Conservation (phyloP, 495 filamentous ascomycete species). For the Tuber borchii region DNA sequence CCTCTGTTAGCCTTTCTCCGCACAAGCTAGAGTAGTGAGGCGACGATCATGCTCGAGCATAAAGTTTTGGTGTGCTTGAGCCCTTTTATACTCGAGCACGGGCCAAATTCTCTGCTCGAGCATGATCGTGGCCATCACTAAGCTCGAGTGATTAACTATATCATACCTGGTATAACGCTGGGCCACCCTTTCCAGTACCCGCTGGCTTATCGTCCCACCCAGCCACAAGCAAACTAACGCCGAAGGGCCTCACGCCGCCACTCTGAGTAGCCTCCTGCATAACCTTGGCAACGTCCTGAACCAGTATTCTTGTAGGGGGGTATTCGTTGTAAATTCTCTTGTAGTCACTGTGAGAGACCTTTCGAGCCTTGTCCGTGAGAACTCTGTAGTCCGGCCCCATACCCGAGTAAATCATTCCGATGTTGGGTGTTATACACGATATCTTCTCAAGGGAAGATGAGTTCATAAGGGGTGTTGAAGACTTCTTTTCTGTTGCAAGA, state of each 20-base stretch:
- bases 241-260: slow-evolving; percentile 95
- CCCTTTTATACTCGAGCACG: too few species aligned
- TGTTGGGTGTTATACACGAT: slow-evolving; percentile 94
- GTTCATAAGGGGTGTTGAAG: slow-evolving; percentile 92
- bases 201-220: slow-evolving; percentile 99
- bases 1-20: slow-evolving; percentile 6
- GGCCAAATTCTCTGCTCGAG: too few species aligned
- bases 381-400: slow-evolving; percentile 99
- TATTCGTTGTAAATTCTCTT: slow-evolving; percentile 99
- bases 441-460: slow-evolving; percentile 93
- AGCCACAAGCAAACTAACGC: slow-evolving; percentile 87
- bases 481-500: slow-evolving; percentile 98
- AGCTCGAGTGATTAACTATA: not conserved
- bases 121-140: too few species aligned
- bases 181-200: slow-evolving; percentile 89
- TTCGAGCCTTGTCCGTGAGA: slow-evolving; percentile 92
- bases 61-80: too few species aligned
- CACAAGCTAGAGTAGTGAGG: too few species aligned
- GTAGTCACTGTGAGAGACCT: slow-evolving; percentile 98
- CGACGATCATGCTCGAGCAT: too few species aligned
- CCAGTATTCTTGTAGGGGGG: slow-evolving; percentile 94
- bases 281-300: slow-evolving; percentile 94
- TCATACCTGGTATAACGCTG: slow-evolving; percentile 77
- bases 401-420: slow-evolving; percentile 98
- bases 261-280: slow-evolving; percentile 99